Evolutionary conservation across 2,329 filamentous ascomycete species (phyloP), one percentile per base, ranked within the genome.

Genomic region (Neonectria faginata): DNA sequence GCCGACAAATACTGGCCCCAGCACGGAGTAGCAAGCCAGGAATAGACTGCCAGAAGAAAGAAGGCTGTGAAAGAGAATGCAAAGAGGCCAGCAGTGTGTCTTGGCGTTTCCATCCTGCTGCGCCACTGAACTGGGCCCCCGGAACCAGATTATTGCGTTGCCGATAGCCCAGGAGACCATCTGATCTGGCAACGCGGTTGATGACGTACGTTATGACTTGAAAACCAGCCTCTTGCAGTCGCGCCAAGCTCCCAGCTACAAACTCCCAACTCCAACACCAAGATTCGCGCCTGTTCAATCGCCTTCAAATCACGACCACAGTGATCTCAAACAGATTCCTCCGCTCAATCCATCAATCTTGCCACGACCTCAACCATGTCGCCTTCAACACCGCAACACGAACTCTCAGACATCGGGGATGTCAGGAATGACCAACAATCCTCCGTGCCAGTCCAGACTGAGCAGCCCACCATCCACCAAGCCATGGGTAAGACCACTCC

Each of bases 401-500:
- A 50, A 18, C 47, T 50, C 27, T 18, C 47, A 18, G 47, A 50
- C 16, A 9, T 29, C 27, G 47, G n/a, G n/a, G 27, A 31, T 18
- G 27, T 27, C 47, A 50, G 39, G 31, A 14, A 39, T 14, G 29
- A 45, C 25, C 58, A 60, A 31, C 22, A 60, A 36, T 33, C 48
- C 50, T 14, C 14, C 8, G 29, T 55, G 50, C 59, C 59, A 10
- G 25, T 62, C 16, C 51, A 62, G 20, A 29, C 33, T n/a, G 41
- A 56, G n/a, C 59, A 62, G 29, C 59, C 59, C 22, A 27, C 29
- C n/a, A 31, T 39, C 22, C 51, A 62, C 59, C 41, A 50, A 8
- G 59, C 22, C n/a, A 62, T 62, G 59, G 51, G 59, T 62, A 57
- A 25, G 59, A 22, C 39, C n/a, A 11, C 16, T 29, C 12, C 10